phyloP scores from a whole-genome alignment of 208 protist species.

The Crithidia expoeki region DNA sequence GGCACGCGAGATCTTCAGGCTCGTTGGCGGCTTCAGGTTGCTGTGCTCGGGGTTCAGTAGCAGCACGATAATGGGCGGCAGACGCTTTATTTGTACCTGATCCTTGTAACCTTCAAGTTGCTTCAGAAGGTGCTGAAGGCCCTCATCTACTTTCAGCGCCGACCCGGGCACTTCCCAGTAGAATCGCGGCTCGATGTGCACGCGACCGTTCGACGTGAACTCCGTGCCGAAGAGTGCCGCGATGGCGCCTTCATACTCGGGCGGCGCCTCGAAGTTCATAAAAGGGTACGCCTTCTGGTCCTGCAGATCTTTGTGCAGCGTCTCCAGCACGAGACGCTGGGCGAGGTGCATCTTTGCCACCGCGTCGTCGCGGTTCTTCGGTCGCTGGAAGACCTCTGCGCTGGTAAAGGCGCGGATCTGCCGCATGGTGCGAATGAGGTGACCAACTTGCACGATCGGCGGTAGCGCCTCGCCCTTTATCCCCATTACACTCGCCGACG shows the following conservation, averaged over 20 bases:
- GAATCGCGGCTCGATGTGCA: constrained; percentile 83
- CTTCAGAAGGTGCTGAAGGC: constrained; percentile 90
- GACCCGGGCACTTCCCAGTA: constrained; percentile 90
- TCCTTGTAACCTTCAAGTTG: constrained; percentile 84
- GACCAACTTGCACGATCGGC: constrained; percentile 85
- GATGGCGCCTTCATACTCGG: constrained; percentile 78
- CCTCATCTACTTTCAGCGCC: constrained; percentile 90
- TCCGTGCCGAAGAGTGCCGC: constrained; percentile 83
- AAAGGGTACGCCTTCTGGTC: constrained; percentile 84
- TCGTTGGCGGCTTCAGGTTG: constrained; percentile 82
- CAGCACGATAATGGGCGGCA: constrained; percentile 90
- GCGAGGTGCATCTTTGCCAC: constrained; percentile 85
- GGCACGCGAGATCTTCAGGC: constrained; percentile 83
- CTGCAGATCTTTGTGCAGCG: constrained; percentile 78
- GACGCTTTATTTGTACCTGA: constrained; percentile 80
- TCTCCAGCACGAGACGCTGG: constrained; percentile 73
- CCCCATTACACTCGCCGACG: constrained; percentile 48
- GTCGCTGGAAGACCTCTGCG: constrained; percentile 67
- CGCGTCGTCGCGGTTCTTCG: constrained; percentile 82
- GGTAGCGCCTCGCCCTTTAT: constrained; percentile 66
- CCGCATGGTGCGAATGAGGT: constrained; percentile 84
- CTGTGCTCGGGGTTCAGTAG: constrained; percentile 89
- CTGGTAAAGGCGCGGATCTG: constrained; percentile 61
- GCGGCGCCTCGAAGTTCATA: constrained; percentile 57
- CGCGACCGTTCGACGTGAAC: constrained; percentile 74